phyloP scores from a whole-genome alignment of 2,329 filamentous ascomycete species.

The Paecilomyces formosus region DNA sequence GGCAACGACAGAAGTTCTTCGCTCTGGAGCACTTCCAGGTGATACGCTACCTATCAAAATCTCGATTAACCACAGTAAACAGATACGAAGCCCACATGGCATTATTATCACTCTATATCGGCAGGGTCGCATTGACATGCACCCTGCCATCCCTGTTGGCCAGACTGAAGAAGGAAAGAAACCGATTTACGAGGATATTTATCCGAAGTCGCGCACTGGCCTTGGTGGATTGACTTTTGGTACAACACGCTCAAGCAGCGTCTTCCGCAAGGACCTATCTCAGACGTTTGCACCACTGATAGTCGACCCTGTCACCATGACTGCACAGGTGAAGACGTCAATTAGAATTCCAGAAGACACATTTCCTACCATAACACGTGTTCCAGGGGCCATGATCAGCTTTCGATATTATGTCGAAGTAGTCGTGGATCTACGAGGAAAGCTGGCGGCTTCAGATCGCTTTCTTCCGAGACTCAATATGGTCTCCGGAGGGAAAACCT shows the following conservation, averaged over 20 bases:
- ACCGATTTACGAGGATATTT: constrained; percentile 72
- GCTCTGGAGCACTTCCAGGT: constrained; percentile 77
- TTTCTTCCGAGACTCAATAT: constrained; percentile 50
- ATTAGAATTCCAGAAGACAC: constrained; percentile 82
- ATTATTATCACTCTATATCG: constrained; percentile 90
- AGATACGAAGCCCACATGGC: constrained; percentile 82
- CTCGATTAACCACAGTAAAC: constrained; percentile 78
- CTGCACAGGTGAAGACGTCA: constrained; percentile 71
- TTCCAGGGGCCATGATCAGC: constrained; percentile 88
- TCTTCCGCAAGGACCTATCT: constrained; percentile 91
- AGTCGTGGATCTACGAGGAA: constrained; percentile 84
- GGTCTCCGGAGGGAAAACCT: constrained; percentile 38
- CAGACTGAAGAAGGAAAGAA: constrained; percentile 59
- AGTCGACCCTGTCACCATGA: constrained; percentile 71
- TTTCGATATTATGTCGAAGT: constrained; percentile 94
- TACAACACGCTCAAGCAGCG: constrained; percentile 76
- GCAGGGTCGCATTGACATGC: constrained; percentile 81
- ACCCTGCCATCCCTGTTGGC: constrained; percentile 53
- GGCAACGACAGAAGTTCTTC: constrained; percentile 73
- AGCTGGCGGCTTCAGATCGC: constrained; percentile 66
- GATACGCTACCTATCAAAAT: constrained; percentile 76
- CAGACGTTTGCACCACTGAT: constrained; percentile 85
- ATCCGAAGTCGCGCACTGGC: constrained; percentile 79
- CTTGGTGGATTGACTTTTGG: constrained; percentile 80
- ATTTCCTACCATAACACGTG: constrained; percentile 83